Base-by-base conservation (phyloP, 768 basidiomycete genomes). In the Boletus bicolor region DNA sequence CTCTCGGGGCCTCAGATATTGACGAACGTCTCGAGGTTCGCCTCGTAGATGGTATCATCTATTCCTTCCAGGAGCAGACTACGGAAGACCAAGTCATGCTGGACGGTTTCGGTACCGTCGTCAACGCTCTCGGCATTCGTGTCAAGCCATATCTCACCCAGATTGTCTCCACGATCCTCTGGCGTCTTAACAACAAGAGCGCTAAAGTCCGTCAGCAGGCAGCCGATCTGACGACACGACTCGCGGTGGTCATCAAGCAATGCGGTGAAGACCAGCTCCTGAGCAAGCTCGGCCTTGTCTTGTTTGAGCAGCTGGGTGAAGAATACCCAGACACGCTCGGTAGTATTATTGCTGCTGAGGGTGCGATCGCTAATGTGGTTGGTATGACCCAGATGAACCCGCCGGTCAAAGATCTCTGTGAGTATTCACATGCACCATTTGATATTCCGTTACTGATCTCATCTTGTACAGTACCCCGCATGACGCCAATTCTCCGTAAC, bases 331-430 rank as follows among this genome's bases (percentile, higher is more conserved):
- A 99, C 72, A 98, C 97, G 0, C 82, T 99, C 35, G 97, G 97
- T 70, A 98, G 96, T 77, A 96, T 99, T 73, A 99, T 98, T 72
- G 95, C 96, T 46, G 97, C 97, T 43, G 93, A 94, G 67, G 96
- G 93, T 60, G 97, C 97, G 46, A 98, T 99, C 66, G 97, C 97
- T 61, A 98, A 98, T 65, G 97, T 98, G 48, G 97, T 99, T 59
- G 97, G 97, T 74, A 99, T 98, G 97, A 97, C 97, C 10, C 93
- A 98, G 72, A 99, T 99, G 97, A 98, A 97, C 71, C 97, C 97
- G 14, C 97, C 97, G 0, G 95, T 99, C 28, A 99, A 99, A 73
- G 97, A 99, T 81, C 85, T 99, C 55, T 71, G 95, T 97, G 73
- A 83, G 95, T 87, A 11, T 50, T 56, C 41, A 9, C 0, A 24